Percentiles rank a stretch among this genome's conserved stretches.
Conservation (phyloP, 768 basidiomycete species). For the Mycena latifolia region DNA sequence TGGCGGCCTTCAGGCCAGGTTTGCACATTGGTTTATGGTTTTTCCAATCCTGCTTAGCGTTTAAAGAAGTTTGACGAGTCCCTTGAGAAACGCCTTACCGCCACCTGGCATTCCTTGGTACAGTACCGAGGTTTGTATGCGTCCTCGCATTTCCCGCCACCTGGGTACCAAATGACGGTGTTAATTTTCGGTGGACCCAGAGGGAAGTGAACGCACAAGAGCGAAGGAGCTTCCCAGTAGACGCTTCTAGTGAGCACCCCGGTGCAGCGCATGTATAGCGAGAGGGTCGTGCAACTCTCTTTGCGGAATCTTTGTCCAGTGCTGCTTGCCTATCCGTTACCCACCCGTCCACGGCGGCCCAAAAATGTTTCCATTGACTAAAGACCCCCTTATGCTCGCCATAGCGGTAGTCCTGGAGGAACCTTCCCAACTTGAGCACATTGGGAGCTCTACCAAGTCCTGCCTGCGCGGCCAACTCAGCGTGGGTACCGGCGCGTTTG, state of each 20-base stretch:
- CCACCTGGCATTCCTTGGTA: conserved; percentile 22
- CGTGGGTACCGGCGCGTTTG: not conserved
- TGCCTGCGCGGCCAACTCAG: not conserved
- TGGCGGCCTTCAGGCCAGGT: conserved; percentile 10
- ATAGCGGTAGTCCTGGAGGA: not conserved
- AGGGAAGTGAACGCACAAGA: conserved; percentile 15
- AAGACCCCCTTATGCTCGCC: conserved; percentile 6
- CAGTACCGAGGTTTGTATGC: conserved; percentile 20
- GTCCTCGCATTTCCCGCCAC: conserved; percentile 23
- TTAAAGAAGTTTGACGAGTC: not conserved
- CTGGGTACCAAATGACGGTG: conserved; percentile 7
- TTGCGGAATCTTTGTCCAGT: conserved; percentile 10
- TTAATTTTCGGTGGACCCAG: not conserved
- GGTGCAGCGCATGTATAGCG: conserved; percentile 22
- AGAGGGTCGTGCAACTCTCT: conserved; percentile 4
- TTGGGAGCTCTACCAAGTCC: conserved; percentile 4
- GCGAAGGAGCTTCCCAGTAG: conserved; percentile 14
- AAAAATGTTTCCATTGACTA: conserved; percentile 1
- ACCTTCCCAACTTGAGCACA: conserved; percentile 10
- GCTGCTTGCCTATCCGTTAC: conserved; percentile 9
- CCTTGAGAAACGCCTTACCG: not conserved
- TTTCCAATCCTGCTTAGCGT: conserved; percentile 15
- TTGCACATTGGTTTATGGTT: conserved; percentile 11
- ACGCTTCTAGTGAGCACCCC: conserved; percentile 9
- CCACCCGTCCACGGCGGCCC: conserved; percentile 12